Conservation (phyloP, 1,139 yeast genomes). For the Eremothecium coryli region DNA sequence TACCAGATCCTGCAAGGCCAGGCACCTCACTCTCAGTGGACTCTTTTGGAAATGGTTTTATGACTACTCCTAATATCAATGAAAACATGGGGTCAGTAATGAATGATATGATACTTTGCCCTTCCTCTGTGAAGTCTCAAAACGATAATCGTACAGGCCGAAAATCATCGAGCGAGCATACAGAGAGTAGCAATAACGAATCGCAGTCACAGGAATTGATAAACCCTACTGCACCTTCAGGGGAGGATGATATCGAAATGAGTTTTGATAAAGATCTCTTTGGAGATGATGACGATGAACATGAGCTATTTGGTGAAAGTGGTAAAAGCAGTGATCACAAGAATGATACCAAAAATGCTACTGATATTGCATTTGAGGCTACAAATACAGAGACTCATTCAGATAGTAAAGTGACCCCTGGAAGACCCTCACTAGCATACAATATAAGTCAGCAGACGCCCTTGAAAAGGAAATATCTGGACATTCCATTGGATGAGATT, state of each 20-base stretch:
- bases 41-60: conserved; percentile 16
- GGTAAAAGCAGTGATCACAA: conserved; percentile 11
- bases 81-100: conserved; percentile 12
- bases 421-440: conserved; percentile 5
- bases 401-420: conserved; percentile 12
- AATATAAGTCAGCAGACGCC: conserved; percentile 8
- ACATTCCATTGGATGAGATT: conserved; percentile 54
- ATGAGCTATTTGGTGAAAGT: conserved; percentile 29
- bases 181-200: background rate
- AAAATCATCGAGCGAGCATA: conserved; percentile 9
- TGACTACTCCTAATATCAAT: conserved; percentile 21
- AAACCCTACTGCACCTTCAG: conserved; percentile 12
- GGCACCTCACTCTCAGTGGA: conserved; percentile 15
- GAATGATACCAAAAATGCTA: conserved; percentile 22
- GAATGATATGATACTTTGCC: conserved; percentile 7
- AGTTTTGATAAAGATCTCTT: conserved; percentile 18
- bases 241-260: conserved; percentile 13
- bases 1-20: conserved; percentile 11
- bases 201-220: conserved; percentile 3
- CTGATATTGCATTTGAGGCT: conserved; percentile 30
- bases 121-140: conserved; percentile 9
- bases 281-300: conserved; percentile 21
- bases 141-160: conserved; percentile 19
- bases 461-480: conserved; percentile 32
- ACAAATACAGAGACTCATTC: conserved; percentile 26